Base-by-base conservation (phyloP, 805 yeast species). In the Zygoascus tannicola region DNA sequence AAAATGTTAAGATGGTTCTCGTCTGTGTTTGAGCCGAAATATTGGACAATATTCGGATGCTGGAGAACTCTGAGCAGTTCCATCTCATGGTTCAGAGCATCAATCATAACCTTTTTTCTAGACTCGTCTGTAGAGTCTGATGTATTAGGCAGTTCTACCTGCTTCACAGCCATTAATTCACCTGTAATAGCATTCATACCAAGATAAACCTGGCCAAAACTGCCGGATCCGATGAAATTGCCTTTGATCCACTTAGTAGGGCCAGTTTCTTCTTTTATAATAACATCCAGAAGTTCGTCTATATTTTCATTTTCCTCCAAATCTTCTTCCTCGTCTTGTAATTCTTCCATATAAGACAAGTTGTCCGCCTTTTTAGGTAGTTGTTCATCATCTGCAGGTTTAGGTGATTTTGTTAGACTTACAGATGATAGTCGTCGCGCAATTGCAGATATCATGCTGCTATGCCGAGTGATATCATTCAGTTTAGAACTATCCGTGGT, bases 121-220 rank as follows among this genome's bases (percentile, higher is more conserved):
- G 38, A 67, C 50, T 43, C 67, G 44, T 36, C 64, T 38, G 48
- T 59, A 16, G 50, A 53, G 30, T 50, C 55, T 16, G 56, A 71
- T 45, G 47, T 62, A 3, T 32, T 21, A 1, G 83, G 80, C 15
- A 88, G 59, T 38, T 81, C 82, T 1, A 92, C 96, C 60, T 88
- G 96, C 58, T 92, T 92, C 16, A 92, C 96, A 1, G 97, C 98
- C 95, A 90, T 85, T 41, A 92, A 69, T 58, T 87, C 97, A 35
- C 98, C 98, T 0, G 95, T 87, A 28, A 81, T 64, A 1, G 95
- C 83, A 58, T 88, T 85, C 79, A 92, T 78, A 0, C 97, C 98
- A 32, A 92, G 66, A 50, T 82, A 88, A 1, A 92, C 98, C 1
- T 85, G 80, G 26, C 97, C 98, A 68, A 87, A 92, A 48, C 94